Percentiles rank a stretch among this genome's conserved stretches.
Evolutionary conservation across 2,329 filamentous ascomycete species (phyloP).

Genomic region (Exutisphaerella laricina): DNA sequence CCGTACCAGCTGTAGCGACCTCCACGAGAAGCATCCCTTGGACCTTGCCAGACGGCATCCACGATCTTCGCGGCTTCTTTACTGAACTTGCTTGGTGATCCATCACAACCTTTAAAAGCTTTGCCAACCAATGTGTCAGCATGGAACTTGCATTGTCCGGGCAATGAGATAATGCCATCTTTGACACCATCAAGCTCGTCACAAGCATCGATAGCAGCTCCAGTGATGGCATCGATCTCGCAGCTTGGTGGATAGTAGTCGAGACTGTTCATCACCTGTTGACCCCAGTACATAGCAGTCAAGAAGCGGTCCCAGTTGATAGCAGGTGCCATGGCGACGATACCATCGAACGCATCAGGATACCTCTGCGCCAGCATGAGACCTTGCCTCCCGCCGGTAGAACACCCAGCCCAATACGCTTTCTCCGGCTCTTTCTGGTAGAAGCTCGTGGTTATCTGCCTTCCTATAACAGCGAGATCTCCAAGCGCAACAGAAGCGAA

Average conservation of each 20-base stretch:
- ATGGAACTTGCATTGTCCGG: constrained; percentile 25
- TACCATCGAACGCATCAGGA: constrained; percentile 36
- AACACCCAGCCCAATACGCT: constrained; percentile 37
- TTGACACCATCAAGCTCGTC: constrained; percentile 31
- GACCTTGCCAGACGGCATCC: constrained; percentile 33
- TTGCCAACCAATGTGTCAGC: constrained; percentile 32
- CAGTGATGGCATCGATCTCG: constrained; percentile 31
- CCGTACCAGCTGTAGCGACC: constrained; percentile 33
- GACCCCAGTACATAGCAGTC: constrained; percentile 22
- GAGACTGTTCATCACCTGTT: constrained; percentile 26
- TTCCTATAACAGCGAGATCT: constrained; percentile 33
- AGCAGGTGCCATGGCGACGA: constrained; percentile 35
- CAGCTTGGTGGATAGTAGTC: constrained; percentile 24
- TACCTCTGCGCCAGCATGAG: constrained; percentile 35
- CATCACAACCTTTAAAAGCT: constrained; percentile 33
- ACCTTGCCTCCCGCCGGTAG: constrained; percentile 35
- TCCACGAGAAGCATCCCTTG: constrained; percentile 16
- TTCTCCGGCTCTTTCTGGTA: constrained; percentile 31
- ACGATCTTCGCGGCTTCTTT: constrained; percentile 28
- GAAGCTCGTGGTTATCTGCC: constrained; percentile 25
- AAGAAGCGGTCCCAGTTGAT: constrained; percentile 29
- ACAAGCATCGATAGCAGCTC: constrained; percentile 30
- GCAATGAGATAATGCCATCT: constrained; percentile 29
- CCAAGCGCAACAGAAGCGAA: constrained; percentile 30
- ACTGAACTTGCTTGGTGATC: constrained; percentile 20